Percentiles rank a stretch among this genome's conserved stretches.
phyloP scores from a whole-genome alignment of 345 rosid genomes.

The Gynandropsis gynandra region DNA sequence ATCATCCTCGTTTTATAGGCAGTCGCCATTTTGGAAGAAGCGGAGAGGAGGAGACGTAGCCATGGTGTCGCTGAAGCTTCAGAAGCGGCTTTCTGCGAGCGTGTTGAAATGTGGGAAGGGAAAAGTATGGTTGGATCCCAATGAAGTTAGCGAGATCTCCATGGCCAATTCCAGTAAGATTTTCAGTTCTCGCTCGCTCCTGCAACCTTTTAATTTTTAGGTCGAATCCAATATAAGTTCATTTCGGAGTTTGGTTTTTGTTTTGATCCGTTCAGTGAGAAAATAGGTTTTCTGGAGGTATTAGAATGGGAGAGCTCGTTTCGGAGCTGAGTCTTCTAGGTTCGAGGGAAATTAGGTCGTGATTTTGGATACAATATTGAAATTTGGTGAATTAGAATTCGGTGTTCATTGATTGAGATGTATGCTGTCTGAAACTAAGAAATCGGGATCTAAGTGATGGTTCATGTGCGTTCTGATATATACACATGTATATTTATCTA shows the following conservation, averaged over 20 bases:
- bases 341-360: background rate
- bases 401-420: background rate
- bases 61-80: slow-evolving; percentile 63
- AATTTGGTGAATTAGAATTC: background rate
- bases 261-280: background rate
- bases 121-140: slow-evolving; percentile 72
- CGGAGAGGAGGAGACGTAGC: slow-evolving; percentile 15
- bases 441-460: too few species aligned
- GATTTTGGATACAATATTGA: background rate
- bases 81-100: slow-evolving; percentile 69
- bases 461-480: too few species aligned
- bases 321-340: background rate
- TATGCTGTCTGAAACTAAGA: background rate
- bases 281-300: background rate
- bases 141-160: slow-evolving; percentile 54
- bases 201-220: background rate
- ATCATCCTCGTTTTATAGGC: background rate
- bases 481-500: too few species aligned
- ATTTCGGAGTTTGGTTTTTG: background rate
- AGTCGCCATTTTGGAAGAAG: slow-evolving; percentile 4
- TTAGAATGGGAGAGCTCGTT: background rate
- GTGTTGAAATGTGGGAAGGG: slow-evolving; percentile 60
- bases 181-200: background rate
- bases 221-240: too few species aligned
- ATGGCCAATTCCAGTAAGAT: slow-evolving; percentile 70